Evolutionary conservation across 108 stramenopile species (phyloP).

Genomic region (Nitzschia sp.): DNA sequence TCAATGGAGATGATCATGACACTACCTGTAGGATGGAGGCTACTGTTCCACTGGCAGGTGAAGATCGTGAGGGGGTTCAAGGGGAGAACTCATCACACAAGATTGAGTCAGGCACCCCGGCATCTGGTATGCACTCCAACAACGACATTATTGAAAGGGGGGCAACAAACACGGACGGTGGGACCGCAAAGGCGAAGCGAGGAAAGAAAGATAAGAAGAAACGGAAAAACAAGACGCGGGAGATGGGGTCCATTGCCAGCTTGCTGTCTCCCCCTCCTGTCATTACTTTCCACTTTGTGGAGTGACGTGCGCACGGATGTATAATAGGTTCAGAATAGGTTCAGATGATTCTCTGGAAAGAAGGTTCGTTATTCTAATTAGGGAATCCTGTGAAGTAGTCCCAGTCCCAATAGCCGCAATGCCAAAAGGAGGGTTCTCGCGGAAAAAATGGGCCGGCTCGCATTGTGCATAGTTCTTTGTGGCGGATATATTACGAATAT

Average conservation of each 20-base stretch:
- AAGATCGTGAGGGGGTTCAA: too few relatives aligned
- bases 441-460: not conserved
- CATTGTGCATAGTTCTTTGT: not conserved
- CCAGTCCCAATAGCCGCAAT: too few relatives aligned
- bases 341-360: not conserved
- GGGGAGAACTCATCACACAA: too few relatives aligned
- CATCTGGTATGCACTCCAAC: not conserved
- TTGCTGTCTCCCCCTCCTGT: conserved; percentile 16
- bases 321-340: too few relatives aligned
- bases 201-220: not conserved
- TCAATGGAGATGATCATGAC: too few relatives aligned
- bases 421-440: not conserved
- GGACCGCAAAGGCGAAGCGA: not conserved
- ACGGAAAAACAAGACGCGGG: not conserved
- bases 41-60: too few relatives aligned
- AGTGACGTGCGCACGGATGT: not conserved
- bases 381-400: too few relatives aligned
- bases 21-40: too few relatives aligned
- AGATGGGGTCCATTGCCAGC: not conserved
- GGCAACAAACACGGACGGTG: not conserved
- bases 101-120: too few relatives aligned
- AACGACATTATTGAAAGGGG: not conserved
- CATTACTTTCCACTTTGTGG: conserved; percentile 2
- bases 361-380: not conserved
- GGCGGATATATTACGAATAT: not conserved